Percentiles rank a stretch among this genome's conserved stretches.
These are phyloP conservation scores for Rhodotorula paludigena DNA, from an alignment of 768 basidiomycete species.

Conservation along the genomic window DNA sequence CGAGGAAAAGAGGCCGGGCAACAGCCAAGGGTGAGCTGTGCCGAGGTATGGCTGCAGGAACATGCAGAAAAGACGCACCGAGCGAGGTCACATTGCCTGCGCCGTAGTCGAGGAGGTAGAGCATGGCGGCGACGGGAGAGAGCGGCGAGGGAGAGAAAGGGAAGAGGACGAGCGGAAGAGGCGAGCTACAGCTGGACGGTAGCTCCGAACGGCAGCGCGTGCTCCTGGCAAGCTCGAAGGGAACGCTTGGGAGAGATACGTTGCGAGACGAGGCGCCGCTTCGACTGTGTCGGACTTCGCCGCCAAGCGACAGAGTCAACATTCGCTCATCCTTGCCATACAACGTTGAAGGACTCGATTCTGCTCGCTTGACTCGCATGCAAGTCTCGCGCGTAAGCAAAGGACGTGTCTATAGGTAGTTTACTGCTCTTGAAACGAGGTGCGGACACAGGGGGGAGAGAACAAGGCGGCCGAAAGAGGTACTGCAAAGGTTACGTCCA, in stretches of 20 bases:
- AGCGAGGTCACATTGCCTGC: conserved; percentile 38
- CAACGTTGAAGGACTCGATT: background rate
- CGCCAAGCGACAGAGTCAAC: too few species aligned
- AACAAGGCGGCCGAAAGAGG: too few species aligned
- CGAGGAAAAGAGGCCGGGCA: background rate
- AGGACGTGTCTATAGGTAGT: background rate
- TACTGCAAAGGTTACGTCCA: too few species aligned
- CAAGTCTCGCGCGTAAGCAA: background rate
- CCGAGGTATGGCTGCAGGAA: background rate
- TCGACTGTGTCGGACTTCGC: too few species aligned
- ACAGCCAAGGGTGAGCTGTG: background rate
- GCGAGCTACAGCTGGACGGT: too few species aligned
- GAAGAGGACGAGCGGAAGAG: background rate
- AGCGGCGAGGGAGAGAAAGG: background rate
- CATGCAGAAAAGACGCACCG: conserved; percentile 5
- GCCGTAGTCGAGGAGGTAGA: conserved; percentile 38
- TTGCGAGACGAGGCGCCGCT: too few species aligned
- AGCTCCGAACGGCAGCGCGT: too few species aligned
- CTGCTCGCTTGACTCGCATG: too few species aligned
- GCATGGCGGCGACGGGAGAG: conserved; percentile 8
- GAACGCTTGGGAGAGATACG: too few species aligned
- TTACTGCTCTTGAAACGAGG: background rate
- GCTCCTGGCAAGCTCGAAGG: too few species aligned
- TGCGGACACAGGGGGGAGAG: too few species aligned
- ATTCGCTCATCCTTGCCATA: too few species aligned